Percentiles rank a stretch among this genome's conserved stretches.
Evolutionary conservation across 169 alveolate species (phyloP).

Genomic region (Plasmodium reichenowi): DNA sequence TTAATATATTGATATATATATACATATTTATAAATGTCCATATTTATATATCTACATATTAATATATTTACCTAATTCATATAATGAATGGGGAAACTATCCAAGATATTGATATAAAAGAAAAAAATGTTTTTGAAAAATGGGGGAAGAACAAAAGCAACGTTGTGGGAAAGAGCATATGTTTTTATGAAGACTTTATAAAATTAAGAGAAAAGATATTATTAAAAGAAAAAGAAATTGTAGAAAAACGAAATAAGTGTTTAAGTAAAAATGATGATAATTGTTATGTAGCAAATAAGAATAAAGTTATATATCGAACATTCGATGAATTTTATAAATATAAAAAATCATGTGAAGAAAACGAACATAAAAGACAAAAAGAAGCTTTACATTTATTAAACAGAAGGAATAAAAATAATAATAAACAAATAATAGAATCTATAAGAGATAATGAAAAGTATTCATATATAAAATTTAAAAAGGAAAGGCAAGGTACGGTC

Average conservation of each 20-base stretch:
- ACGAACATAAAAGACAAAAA: slow-evolving; percentile 34
- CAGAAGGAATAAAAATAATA: background rate
- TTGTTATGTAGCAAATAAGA: background rate
- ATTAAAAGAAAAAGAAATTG: slow-evolving; percentile 51
- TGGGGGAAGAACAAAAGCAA: background rate
- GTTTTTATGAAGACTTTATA: slow-evolving; percentile 18
- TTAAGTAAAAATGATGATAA: slow-evolving; percentile 3
- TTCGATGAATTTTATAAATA: slow-evolving; percentile 72
- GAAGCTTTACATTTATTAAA: slow-evolving; percentile 25
- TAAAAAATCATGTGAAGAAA: slow-evolving; percentile 57
- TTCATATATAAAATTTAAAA: slow-evolving; percentile 56
- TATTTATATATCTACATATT: background rate
- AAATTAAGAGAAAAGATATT: slow-evolving; percentile 44
- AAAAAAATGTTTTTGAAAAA: background rate
- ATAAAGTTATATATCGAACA: slow-evolving; percentile 42
- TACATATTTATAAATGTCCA: too few relatives aligned
- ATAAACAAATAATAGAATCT: background rate
- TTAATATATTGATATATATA: too few relatives aligned
- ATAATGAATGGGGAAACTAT: too few relatives aligned
- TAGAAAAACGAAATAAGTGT: slow-evolving; percentile 9
- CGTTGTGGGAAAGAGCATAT: background rate
- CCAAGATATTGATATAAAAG: background rate
- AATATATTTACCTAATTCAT: background rate
- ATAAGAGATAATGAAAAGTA: slow-evolving; percentile 16
- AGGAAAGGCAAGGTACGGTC: slow-evolving; percentile 71